Base-by-base conservation (phyloP, 140 eudicot genomes). In the Anethum foeniculum region DNA sequence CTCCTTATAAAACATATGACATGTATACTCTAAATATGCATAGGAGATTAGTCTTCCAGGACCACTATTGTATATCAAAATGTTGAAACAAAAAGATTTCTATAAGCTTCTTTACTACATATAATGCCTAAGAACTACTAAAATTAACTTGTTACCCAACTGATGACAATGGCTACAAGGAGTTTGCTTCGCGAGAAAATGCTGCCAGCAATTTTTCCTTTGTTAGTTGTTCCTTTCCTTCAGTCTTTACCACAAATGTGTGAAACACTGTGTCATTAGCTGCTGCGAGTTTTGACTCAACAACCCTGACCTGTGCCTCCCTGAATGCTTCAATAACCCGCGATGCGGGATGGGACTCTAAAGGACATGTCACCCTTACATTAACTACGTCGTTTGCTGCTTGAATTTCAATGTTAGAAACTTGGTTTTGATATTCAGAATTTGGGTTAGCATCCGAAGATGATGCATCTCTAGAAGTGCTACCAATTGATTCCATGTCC, bases 121-220 rank as follows among this genome's bases (percentile, higher is more conserved):
- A 74, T 65, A 68, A 16, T 43, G 71, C 85, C 88, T 80, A 81
- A 25, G 34, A 38, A 71, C 52, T 79, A 81, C 48, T 43, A 84
- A 75, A 77, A 69, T 32, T 16, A 32, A 79, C 41, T 39, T 72
- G 64, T 73, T 64, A 76, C 81, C 83, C 77, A n/a, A 77, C 83
- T 13, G 80, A 74, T 44, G 79, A 68, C 9, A 68, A 78, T 27
- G 75, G 76, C 60, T 56, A 48, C 32, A 79, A 68, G 25, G 92
- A 78, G 72, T 71, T 83, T 27, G 79, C 80, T 75, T 82, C 85
- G 13, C 73, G 85, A 15, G 87, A 81, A 75, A 89, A 64, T 43
- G 86, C 86, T 54, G 84, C 88, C 7, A 85, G n/a, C 80, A 89
- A 72, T 60, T 75, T 87, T 81, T 89, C 93, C 84, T 85, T 87